Percentiles rank a stretch among this genome's conserved stretches.
These are phyloP conservation scores for Parietichytrium sp. DNA, from an alignment of 108 stramenopile species.

Conservation along the genomic window DNA sequence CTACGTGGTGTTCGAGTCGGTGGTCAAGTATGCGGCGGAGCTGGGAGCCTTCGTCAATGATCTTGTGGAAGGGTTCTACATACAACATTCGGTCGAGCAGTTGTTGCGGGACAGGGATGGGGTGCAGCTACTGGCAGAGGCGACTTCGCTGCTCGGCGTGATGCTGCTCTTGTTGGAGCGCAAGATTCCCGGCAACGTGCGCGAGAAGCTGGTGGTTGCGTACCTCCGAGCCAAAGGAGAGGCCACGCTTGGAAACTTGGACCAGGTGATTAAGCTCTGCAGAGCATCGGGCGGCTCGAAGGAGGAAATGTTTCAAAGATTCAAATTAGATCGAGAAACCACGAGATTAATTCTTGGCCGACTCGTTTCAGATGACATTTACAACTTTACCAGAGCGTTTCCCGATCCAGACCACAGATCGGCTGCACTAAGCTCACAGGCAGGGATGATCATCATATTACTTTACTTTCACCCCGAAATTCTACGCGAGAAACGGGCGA, in stretches of 20 bases:
- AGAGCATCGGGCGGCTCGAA: constrained; percentile 20
- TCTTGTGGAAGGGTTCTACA: constrained; percentile 60
- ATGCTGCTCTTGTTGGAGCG: constrained; percentile 64
- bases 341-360: constrained; percentile 44
- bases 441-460: constrained; percentile 66
- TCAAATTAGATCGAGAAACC: constrained; percentile 36
- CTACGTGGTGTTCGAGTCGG: constrained; percentile 55
- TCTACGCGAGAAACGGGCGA: constrained; percentile 50
- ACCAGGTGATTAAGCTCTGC: constrained; percentile 53
- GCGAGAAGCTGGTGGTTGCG: constrained; percentile 66
- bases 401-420: constrained; percentile 65
- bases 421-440: constrained; percentile 64
- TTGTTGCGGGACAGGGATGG: constrained; percentile 62
- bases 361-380: constrained; percentile 67
- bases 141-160: constrained; percentile 62
- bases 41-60: constrained; percentile 55
- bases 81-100: constrained; percentile 64
- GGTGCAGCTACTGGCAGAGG: constrained; percentile 66
- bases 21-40: constrained; percentile 56
- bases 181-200: constrained; percentile 54
- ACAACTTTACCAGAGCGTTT: constrained; percentile 55
- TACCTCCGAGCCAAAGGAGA: constrained; percentile 53
- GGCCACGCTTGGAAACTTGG: constrained; percentile 51
- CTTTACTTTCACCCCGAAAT: constrained; percentile 61
- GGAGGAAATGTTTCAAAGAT: constrained; percentile 55